Evolutionary conservation across 202 grass and related monocot genomes (phyloP).

Genomic region (Saccharum hybrid): DNA sequence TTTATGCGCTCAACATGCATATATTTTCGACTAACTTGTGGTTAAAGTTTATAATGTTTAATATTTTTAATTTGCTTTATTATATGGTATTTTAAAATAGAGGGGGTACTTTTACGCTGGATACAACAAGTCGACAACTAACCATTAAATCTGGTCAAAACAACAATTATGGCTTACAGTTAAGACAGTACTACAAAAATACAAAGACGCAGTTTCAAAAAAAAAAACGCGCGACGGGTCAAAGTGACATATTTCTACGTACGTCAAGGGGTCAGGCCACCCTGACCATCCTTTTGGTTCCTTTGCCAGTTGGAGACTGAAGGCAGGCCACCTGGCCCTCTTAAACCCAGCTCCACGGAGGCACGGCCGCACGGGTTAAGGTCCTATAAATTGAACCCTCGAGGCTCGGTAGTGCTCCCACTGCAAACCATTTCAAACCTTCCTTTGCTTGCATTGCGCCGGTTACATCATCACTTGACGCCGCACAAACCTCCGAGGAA

Average conservation of each 20-base stretch:
- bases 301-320: constrained; percentile 15
- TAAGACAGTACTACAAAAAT: background rate
- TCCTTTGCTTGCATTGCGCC: background rate
- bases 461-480: background rate
- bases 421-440: constrained; percentile 33
- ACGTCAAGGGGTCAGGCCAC: too few species aligned
- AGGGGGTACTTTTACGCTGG: too few species aligned
- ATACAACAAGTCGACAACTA: background rate
- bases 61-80: too few species aligned
- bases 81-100: background rate
- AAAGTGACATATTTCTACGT: background rate
- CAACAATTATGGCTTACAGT: background rate
- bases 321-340: background rate
- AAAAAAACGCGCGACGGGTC: background rate
- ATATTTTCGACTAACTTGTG: too few species aligned
- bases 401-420: background rate
- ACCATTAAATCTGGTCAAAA: background rate
- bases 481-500: background rate
- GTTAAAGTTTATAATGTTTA: background rate
- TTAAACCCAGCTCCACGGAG: background rate
- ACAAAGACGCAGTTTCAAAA: background rate
- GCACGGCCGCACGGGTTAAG: too few species aligned
- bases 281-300: background rate
- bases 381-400: constrained; percentile 36
- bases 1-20: background rate